Evolutionary conservation across 1,139 yeast genomes (phyloP).

Genomic region (Geotrichum carabidarum): DNA sequence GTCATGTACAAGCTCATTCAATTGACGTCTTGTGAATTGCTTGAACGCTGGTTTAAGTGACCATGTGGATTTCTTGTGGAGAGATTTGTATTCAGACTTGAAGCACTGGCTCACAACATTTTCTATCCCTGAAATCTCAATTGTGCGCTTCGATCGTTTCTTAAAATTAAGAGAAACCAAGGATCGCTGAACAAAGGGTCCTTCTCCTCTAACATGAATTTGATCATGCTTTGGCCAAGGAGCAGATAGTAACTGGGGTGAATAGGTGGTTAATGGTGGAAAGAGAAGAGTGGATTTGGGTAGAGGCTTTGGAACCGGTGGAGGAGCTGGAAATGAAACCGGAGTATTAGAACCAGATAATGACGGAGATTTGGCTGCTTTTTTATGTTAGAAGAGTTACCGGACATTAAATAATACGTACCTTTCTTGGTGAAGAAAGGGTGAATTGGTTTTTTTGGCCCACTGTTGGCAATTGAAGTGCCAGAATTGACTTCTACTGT

Average conservation of each 20-base stretch:
- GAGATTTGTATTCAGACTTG: too few relatives aligned
- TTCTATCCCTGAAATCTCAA: background rate
- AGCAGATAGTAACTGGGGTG: background rate
- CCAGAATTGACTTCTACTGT: background rate
- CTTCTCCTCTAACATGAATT: conserved; percentile 16
- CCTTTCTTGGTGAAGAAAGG: conserved; percentile 19
- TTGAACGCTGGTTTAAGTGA: too few relatives aligned
- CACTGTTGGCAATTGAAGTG: background rate
- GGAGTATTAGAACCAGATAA: background rate
- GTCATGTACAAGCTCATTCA: background rate
- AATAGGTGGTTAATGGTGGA: background rate
- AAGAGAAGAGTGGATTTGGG: conserved; percentile 2
- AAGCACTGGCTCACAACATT: background rate
- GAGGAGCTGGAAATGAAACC: background rate
- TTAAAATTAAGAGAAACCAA: background rate
- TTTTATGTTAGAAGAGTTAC: background rate
- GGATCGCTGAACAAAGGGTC: background rate
- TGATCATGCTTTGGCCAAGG: conserved; percentile 16
- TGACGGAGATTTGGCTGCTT: background rate
- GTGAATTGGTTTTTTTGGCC: conserved; percentile 21
- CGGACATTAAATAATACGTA: too few relatives aligned
- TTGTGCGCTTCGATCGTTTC: background rate
- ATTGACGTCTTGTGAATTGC: background rate
- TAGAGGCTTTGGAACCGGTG: background rate
- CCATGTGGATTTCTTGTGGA: background rate